Evolutionary conservation across 2,329 filamentous ascomycete species (phyloP).

Genomic region (Mycosphaerella sp.): DNA sequence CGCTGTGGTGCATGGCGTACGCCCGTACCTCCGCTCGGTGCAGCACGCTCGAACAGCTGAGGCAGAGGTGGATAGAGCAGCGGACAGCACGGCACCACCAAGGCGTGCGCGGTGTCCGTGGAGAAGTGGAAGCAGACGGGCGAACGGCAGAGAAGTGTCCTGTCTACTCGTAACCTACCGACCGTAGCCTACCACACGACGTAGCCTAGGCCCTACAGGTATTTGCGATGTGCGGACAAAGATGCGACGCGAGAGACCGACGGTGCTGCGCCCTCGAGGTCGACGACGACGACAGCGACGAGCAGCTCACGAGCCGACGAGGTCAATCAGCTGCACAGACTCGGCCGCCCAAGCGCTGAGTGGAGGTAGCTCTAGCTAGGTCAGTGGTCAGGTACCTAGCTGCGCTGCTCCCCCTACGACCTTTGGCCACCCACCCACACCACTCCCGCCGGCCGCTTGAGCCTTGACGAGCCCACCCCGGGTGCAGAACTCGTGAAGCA

Average conservation of each 20-base stretch:
- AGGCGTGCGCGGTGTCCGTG: conserved; percentile 6
- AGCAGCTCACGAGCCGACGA: too few relatives aligned
- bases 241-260: background rate
- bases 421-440: conserved; percentile 11
- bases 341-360: too few relatives aligned
- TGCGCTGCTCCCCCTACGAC: background rate
- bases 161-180: too few relatives aligned
- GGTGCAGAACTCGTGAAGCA: conserved; percentile 7
- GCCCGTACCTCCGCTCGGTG: conserved; percentile 8
- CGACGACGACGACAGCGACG: background rate
- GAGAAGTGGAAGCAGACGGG: background rate
- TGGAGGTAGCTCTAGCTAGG: too few relatives aligned
- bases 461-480: conserved; percentile 11
- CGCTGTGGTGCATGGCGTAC: conserved; percentile 11
- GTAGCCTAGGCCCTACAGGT: too few relatives aligned
- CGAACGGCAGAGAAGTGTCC: too few relatives aligned
- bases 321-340: too few relatives aligned
- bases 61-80: background rate
- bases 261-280: conserved; percentile 2
- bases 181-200: too few relatives aligned
- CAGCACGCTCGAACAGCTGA: conserved; percentile 4
- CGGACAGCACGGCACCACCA: conserved; percentile 1
- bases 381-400: too few relatives aligned
- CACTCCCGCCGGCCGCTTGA: too few relatives aligned
- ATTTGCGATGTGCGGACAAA: background rate